Evolutionary conservation across 139 green algal species (phyloP), one percentile per base, ranked within the genome.

Genomic region (Mesotaenium endlicherianum): DNA sequence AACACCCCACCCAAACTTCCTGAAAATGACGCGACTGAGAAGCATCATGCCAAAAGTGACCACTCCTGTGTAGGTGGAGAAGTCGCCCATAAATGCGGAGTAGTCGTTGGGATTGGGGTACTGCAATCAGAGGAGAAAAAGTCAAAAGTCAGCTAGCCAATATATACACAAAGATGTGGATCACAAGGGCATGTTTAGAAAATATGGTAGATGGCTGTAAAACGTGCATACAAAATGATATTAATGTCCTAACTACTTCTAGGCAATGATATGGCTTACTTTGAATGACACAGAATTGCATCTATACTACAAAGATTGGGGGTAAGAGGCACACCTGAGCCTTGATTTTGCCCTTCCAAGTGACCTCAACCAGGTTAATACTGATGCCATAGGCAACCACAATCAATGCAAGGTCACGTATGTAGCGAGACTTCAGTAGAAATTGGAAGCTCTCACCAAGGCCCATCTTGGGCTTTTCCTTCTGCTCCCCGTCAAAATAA

Each of bases 301-400:
- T n/a, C n/a, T n/a, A n/a, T n/a, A n/a, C n/a, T n/a, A n/a, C n/a
- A n/a, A n/a, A n/a, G n/a, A n/a, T n/a, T n/a, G n/a, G n/a, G n/a
- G n/a, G 53, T 26, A 26, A 64, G 20, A 14, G 11, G 42, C 75
- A 74, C 90, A 98, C 98, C 94, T 99, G 96, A 5, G 93, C 93
- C 94, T 99, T 99, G 89, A 99, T 95, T 93, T 99, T 98, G 89
- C 91, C 92, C 93, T 99, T 99, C 96, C 96, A 99, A 39, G 96
- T 99, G 53, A 99, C 96, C 92, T 99, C 96, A 55, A 99, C 96
- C 91, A 99, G 89, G 93, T 99, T 99, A 90, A 99, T 99, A 84
- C 91, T 96, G 85, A 99, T 97, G 84, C 96, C 96, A 80, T 99
- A 99, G 2, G 94, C 91, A 40, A 98, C 95, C 79, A 98, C 95